Conservation (phyloP, 345 rosid genomes). For the Citrus australasica region DNA sequence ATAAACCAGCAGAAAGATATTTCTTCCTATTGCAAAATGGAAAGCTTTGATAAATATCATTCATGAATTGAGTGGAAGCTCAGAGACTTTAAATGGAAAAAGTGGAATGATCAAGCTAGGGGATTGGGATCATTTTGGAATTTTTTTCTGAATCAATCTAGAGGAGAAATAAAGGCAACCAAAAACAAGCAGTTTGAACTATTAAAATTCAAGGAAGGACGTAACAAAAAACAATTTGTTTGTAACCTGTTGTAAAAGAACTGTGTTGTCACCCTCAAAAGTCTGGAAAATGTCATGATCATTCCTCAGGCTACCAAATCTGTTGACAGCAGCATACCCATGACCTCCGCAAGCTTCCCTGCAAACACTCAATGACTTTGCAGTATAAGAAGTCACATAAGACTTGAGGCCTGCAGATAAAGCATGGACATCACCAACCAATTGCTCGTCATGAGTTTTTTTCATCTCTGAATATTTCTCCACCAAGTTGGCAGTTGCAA, state of each 20-base stretch:
- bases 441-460: constrained; percentile 67
- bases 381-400: constrained; percentile 85
- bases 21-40: not conserved
- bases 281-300: constrained; percentile 98
- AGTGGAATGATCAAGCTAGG: not conserved
- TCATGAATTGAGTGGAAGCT: not conserved
- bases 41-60: not conserved
- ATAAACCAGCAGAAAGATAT: no score
- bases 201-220: not conserved
- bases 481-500: constrained; percentile 70
- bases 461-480: constrained; percentile 84
- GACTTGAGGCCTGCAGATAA: constrained; percentile 98
- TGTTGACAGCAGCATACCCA: constrained; percentile 99
- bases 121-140: not conserved
- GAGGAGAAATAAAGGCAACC: not conserved
- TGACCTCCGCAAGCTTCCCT: constrained; percentile 99
- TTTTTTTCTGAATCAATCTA: not conserved
- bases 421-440: constrained; percentile 89
- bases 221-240: not conserved
- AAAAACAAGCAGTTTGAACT: not conserved
- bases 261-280: constrained; percentile 99
- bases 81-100: not conserved
- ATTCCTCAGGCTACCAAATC: constrained; percentile 94
- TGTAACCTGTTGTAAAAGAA: constrained; percentile 85
- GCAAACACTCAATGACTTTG: constrained; percentile 79